These are phyloP conservation scores for Boletus huronensis DNA, from an alignment of 768 basidiomycete genomes.

Conservation along the genomic window DNA sequence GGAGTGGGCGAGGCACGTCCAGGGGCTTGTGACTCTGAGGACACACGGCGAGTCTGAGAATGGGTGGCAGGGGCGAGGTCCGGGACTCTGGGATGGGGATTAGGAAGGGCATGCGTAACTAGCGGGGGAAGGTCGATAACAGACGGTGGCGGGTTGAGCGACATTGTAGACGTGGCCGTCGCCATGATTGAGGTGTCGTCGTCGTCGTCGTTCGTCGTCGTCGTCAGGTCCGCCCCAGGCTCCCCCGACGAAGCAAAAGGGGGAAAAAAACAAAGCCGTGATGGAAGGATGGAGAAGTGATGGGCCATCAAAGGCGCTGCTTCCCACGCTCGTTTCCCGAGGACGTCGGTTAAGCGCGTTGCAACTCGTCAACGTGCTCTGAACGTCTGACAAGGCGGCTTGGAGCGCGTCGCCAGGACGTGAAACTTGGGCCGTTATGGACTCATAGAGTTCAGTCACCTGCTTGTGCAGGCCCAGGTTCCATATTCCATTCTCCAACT, in stretches of 20 bases:
- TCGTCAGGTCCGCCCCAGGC: conserved; percentile 11
- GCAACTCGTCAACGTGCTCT: too few relatives aligned
- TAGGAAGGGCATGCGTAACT: conserved; percentile 13
- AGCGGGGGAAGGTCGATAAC: conserved; percentile 11
- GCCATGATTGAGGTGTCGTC: conserved; percentile 9
- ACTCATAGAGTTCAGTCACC: conserved; percentile 4
- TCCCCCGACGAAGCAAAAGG: conserved; percentile 9
- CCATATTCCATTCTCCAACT: neutral
- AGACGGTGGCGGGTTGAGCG: conserved; percentile 11
- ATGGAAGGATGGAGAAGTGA: conserved; percentile 4
- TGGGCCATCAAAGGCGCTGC: conserved; percentile 11
- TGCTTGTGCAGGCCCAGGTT: neutral
- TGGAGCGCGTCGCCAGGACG: neutral
- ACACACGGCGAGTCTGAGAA: conserved; percentile 18
- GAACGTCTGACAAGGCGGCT: conserved; percentile 6
- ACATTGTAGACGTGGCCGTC: conserved; percentile 15
- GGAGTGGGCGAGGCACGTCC: conserved; percentile 26
- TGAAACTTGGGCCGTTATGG: neutral
- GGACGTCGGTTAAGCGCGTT: conserved; percentile 14
- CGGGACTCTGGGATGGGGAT: conserved; percentile 8
- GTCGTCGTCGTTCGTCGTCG: conserved; percentile 8
- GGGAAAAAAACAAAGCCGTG: conserved; percentile 22
- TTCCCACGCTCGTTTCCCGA: conserved; percentile 26
- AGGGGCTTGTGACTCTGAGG: conserved; percentile 24
- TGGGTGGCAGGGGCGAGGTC: conserved; percentile 11